phyloP scores from a whole-genome alignment of 164 flowering plant species.

The Cinnamomum chago region DNA sequence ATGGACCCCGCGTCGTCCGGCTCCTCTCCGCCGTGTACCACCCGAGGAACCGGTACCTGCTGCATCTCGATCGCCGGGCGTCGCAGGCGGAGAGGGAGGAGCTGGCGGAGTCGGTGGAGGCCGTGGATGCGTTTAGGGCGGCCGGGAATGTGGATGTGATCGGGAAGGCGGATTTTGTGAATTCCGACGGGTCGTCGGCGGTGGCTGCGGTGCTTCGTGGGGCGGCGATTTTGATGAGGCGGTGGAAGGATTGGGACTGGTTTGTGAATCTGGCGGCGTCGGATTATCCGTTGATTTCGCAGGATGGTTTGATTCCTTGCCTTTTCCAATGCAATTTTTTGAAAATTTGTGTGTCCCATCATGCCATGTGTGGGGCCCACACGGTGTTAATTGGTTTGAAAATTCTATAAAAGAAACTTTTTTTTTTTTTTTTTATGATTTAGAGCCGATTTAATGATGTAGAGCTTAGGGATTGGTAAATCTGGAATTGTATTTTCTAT shows the following conservation, averaged over 20 bases:
- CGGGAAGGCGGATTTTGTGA: constrained; percentile 20
- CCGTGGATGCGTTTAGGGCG: constrained; percentile 13
- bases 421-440: no score
- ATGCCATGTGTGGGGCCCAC: no score
- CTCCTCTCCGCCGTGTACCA: constrained; percentile 29
- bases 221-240: constrained; percentile 25
- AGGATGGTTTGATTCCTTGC: constrained; percentile 23
- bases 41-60: constrained; percentile 29
- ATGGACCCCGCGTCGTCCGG: constrained; percentile 18
- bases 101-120: constrained; percentile 15
- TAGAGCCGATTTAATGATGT: no score
- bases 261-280: constrained; percentile 28
- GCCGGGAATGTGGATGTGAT: constrained; percentile 26
- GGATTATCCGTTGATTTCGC: constrained; percentile 31
- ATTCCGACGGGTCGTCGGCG: constrained; percentile 21
- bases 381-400: no score
- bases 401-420: no score
- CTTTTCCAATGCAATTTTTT: neutral
- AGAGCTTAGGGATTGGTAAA: no score
- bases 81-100: constrained; percentile 19
- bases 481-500: no score
- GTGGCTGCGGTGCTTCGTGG: constrained; percentile 24
- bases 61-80: constrained; percentile 25
- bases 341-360: no score
- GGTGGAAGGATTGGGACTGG: constrained; percentile 29